Evolutionary conservation across 768 basidiomycete genomes (phyloP).

Genomic region (Thelephora ganbajun): DNA sequence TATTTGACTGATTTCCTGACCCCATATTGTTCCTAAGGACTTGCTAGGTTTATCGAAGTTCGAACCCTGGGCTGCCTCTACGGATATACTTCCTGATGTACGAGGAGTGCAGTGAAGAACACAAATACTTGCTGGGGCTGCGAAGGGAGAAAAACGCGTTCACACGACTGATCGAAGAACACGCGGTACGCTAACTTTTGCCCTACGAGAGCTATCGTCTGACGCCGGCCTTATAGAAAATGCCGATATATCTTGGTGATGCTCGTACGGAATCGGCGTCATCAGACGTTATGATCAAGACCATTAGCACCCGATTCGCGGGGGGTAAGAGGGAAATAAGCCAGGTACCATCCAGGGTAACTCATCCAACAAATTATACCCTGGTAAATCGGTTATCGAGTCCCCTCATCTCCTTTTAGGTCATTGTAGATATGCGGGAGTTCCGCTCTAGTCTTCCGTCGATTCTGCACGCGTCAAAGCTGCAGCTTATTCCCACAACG

Average conservation of each 20-base stretch:
- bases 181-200: slow-evolving; percentile 45
- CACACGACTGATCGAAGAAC: slow-evolving; percentile 82
- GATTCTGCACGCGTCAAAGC: slow-evolving; percentile 66
- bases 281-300: slow-evolving; percentile 54
- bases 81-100: slow-evolving; percentile 97
- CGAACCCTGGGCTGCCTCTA: slow-evolving; percentile 69
- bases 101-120: slow-evolving; percentile 84
- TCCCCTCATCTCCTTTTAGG: slow-evolving; percentile 26
- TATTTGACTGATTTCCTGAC: slow-evolving; percentile 18
- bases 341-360: slow-evolving; percentile 50
- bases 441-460: slow-evolving; percentile 89
- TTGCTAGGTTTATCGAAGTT: slow-evolving; percentile 72
- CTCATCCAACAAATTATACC: slow-evolving; percentile 1
- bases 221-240: slow-evolving; percentile 38
- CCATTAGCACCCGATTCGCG: slow-evolving; percentile 74
- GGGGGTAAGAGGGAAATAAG: slow-evolving; percentile 66
- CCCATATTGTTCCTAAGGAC: background rate
- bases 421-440: slow-evolving; percentile 95
- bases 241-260: slow-evolving; percentile 77
- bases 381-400: background rate
- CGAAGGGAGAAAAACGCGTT: slow-evolving; percentile 91
- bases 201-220: background rate
- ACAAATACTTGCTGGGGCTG: slow-evolving; percentile 82
- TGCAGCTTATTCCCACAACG: slow-evolving; percentile 81
- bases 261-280: slow-evolving; percentile 30